Conservation (phyloP, 495 filamentous ascomycete genomes). For the Penicillium salamii region DNA sequence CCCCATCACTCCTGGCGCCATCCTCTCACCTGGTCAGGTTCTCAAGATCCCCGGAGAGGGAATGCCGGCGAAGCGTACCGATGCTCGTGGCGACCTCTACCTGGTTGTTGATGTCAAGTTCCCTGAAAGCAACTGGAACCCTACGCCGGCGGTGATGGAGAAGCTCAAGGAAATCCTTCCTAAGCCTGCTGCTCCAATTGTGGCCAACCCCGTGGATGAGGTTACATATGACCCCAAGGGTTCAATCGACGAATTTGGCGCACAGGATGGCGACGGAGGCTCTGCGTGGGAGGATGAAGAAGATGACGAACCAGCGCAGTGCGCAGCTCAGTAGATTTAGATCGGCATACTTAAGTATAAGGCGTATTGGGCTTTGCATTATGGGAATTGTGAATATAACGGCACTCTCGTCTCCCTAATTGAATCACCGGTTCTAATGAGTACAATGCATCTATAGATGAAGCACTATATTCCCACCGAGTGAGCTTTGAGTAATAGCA, state of each 20-base stretch:
- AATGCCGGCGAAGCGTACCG: slow-evolving; percentile 87
- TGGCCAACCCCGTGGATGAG: slow-evolving; percentile 74
- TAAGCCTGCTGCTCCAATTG: slow-evolving; percentile 53
- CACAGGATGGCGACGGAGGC: slow-evolving; percentile 66
- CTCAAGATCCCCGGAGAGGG: slow-evolving; percentile 85
- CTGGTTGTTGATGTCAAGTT: slow-evolving; percentile 84
- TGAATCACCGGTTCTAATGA: not conserved
- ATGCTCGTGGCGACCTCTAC: slow-evolving; percentile 82
- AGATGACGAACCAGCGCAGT: slow-evolving; percentile 67
- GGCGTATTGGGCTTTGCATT: slow-evolving; percentile 25
- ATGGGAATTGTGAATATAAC: slow-evolving; percentile 4
- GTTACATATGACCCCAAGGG: slow-evolving; percentile 80
- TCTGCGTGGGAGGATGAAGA: slow-evolving; percentile 81
- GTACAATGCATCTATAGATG: no score
- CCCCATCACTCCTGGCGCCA: slow-evolving; percentile 62
- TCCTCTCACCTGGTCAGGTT: slow-evolving; percentile 76
- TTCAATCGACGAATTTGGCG: slow-evolving; percentile 74
- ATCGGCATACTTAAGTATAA: slow-evolving; percentile 29
- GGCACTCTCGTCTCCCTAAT: not conserved
- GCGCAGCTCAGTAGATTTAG: slow-evolving; percentile 72
- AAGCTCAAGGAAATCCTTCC: slow-evolving; percentile 75
- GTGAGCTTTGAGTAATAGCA: not conserved
- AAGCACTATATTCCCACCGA: no score
- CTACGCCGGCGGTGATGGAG: slow-evolving; percentile 61
- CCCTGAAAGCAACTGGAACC: slow-evolving; percentile 80